Base-by-base conservation (phyloP, 139 green algal species). In the Tetraselmis chui region DNA sequence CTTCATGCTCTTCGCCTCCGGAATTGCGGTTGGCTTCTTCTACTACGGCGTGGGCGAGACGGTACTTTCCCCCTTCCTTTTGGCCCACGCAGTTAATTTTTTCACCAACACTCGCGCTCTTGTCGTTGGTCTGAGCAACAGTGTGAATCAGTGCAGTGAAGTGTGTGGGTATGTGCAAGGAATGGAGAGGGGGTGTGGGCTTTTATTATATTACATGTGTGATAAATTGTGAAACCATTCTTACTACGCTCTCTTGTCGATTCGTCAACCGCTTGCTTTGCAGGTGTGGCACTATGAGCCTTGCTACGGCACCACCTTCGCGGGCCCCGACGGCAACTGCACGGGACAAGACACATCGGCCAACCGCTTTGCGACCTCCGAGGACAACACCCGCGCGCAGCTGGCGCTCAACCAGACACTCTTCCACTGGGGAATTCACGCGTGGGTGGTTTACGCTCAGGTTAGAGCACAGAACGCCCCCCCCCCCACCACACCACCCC, bases 371-470 rank as follows among this genome's bases (percentile, higher is more conserved):
- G 27, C 5, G 18, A 78, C 75, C 5, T 22, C 75, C 28, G 2
- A 5, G 28, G 28, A 22, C 28, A 5, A 32, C 75, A 5, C 27
- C 75, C 27, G 76, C 11, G 81, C 81, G 30, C 85, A 85, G 78
- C 79, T 81, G 59, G 85, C 85, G 23, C 79, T 88, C 0, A 59
- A 78, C 75, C 2, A 76, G 23, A 88, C 85, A 30, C 81, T 82
- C 29, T 88, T 80, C 30, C 85, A 88, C 81, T 88, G 85, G 85
- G 85, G 81, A 28, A 23, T 88, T 27, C 85, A 88, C 78, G 81
- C 30, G 1, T 88, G 85, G 85, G 75, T 78, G 29, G 27, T 30
- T 23, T 88, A 88, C 77, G 30, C 31, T n/a, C 23, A 31, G 27
- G 28, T 29, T 80, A 25, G 77, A 74, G 23, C 59, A 80, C 77